A percentile compares a stretch with the other conserved stretches of the same genome.
These are phyloP conservation scores for Maudiozyma turicensis DNA, from an alignment of 805 yeast species.

Conservation along the genomic window DNA sequence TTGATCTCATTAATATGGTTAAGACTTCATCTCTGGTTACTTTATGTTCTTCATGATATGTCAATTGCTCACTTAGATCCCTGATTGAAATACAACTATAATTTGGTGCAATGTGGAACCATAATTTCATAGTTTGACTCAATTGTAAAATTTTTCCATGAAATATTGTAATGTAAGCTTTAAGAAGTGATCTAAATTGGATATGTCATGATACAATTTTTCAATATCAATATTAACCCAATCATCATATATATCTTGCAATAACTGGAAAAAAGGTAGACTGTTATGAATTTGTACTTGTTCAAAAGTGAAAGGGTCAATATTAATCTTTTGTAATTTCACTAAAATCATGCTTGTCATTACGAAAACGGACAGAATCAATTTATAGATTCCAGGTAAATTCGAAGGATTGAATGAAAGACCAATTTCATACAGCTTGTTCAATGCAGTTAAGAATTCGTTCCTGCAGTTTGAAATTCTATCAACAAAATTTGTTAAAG, in stretches of 20 bases:
- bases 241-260: slow-evolving; percentile 10
- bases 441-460: slow-evolving; percentile 14
- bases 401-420: no score
- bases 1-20: slow-evolving; percentile 22
- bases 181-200: slow-evolving; percentile 2
- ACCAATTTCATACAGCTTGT: slow-evolving; percentile 14
- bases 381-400: slow-evolving; percentile 1
- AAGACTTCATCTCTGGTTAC: slow-evolving; percentile 19
- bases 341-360: slow-evolving; percentile 17
- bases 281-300: slow-evolving; percentile 17
- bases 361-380: slow-evolving; percentile 18
- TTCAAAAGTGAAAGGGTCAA: slow-evolving; percentile 26
- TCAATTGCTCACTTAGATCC: slow-evolving; percentile 15
- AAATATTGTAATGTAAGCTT: slow-evolving; percentile 1
- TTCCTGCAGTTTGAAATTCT: slow-evolving; percentile 7
- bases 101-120: slow-evolving; percentile 21
- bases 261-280: slow-evolving; percentile 5
- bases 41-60: slow-evolving; percentile 1
- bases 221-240: slow-evolving; percentile 11
- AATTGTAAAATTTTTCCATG: slow-evolving; percentile 9
- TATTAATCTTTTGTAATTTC: slow-evolving; percentile 5
- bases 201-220: slow-evolving; percentile 8
- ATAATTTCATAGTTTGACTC: slow-evolving; percentile 16
- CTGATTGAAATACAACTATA: slow-evolving; percentile 22
- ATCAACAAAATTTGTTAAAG: slow-evolving; percentile 5